Percentiles rank a stretch among this genome's conserved stretches.
Conservation (phyloP, 768 basidiomycete species). For the Austroboletus eburneus region DNA sequence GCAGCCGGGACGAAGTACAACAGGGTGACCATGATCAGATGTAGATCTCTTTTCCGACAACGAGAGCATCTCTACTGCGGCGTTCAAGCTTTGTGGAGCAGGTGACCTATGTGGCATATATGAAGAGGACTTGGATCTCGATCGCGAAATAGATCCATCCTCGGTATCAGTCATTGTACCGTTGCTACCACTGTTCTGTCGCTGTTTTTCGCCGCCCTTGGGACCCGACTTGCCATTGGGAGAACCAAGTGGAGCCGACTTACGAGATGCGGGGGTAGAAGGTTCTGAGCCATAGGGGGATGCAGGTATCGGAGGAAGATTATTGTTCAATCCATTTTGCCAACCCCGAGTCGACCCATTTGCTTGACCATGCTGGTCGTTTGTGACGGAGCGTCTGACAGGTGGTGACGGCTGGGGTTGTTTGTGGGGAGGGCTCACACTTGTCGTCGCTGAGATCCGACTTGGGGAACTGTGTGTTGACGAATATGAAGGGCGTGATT, state of each 20-base stretch:
- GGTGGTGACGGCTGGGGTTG: constrained; percentile 21
- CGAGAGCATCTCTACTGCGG: constrained; percentile 62
- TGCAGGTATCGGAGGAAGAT: constrained; percentile 62
- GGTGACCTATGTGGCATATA: constrained; percentile 52
- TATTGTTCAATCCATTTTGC: constrained; percentile 28
- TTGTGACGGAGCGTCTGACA: constrained; percentile 32
- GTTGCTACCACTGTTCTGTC: constrained; percentile 23
- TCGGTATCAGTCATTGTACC: constrained; percentile 25
- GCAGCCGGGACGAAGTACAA: constrained; percentile 12
- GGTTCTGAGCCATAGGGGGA: constrained; percentile 65
- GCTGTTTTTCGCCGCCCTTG: constrained; percentile 35
- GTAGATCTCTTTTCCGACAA: constrained; percentile 27
- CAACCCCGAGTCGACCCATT: constrained; percentile 29
- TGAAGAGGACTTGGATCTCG: constrained; percentile 50
- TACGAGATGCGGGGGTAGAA: constrained; percentile 53
- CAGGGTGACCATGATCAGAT: constrained; percentile 27
- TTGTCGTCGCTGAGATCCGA: constrained; percentile 22
- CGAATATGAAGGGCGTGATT: constrained; percentile 29
- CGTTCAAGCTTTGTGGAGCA: constrained; percentile 66
- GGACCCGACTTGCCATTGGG: constrained; percentile 31
- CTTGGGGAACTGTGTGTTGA: constrained; percentile 33
- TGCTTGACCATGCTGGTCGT: constrained; percentile 23
- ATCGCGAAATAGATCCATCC: constrained; percentile 42
- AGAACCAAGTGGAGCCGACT: constrained; percentile 35
- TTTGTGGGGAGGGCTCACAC: constrained; percentile 25